These are phyloP conservation scores for Podila horticola DNA, from an alignment of 192 early-diverging fungal genomes.

Conservation along the genomic window DNA sequence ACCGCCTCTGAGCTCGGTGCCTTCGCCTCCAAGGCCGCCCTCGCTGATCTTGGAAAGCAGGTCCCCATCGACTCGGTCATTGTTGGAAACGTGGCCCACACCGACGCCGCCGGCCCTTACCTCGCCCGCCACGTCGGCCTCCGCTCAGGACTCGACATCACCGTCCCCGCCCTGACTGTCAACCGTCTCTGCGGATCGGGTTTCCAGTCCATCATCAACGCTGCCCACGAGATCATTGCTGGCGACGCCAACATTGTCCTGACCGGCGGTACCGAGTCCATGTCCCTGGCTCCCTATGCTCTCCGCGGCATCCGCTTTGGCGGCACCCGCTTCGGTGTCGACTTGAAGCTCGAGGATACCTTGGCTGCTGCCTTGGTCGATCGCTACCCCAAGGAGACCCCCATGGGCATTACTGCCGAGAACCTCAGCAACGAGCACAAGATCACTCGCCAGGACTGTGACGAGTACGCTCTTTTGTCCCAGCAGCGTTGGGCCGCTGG, in stretches of 20 bases:
- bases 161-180: constrained; percentile 90
- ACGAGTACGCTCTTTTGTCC: constrained; percentile 82
- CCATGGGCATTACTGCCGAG: constrained; percentile 97
- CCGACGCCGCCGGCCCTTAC: constrained; percentile 85
- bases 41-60: constrained; percentile 78
- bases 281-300: constrained; percentile 93
- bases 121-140: constrained; percentile 94
- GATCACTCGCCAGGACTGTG: constrained; percentile 84
- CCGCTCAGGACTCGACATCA: constrained; percentile 84
- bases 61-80: constrained; percentile 88
- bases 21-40: constrained; percentile 89
- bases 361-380: constrained; percentile 87
- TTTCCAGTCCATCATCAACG: constrained; percentile 94
- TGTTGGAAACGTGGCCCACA: constrained; percentile 95
- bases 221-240: constrained; percentile 89
- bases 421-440: constrained; percentile 88
- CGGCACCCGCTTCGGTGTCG: constrained; percentile 87
- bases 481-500: constrained; percentile 91
- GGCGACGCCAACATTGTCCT: constrained; percentile 89
- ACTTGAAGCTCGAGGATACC: constrained; percentile 91
- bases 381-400: constrained; percentile 80
- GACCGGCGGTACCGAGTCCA: constrained; percentile 93
- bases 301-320: constrained; percentile 80
- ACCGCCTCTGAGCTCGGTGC: constrained; percentile 90
- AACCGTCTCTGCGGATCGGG: constrained; percentile 98